Evolutionary conservation across 257 asterid species (phyloP).

Genomic region (Nicotiana attenuata): DNA sequence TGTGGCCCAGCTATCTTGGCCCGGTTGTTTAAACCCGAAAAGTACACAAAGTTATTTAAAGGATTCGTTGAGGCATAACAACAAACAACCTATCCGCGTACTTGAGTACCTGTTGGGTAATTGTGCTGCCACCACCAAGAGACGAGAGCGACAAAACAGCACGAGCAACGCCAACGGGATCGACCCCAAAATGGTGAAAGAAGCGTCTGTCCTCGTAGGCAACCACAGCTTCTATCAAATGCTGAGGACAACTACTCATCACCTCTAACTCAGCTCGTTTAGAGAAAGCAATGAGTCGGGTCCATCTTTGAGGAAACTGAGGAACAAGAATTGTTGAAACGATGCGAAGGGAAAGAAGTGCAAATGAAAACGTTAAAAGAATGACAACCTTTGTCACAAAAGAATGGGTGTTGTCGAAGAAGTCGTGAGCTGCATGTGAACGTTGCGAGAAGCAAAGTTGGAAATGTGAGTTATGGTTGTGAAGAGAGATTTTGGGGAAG

Average conservation of each 20-base stretch:
- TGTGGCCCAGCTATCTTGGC: background rate
- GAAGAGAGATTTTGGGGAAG: background rate
- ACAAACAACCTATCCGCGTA: constrained; percentile 14
- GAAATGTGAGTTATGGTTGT: background rate
- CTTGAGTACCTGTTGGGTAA: constrained; percentile 24
- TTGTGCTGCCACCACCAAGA: constrained; percentile 37
- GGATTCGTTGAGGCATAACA: constrained; percentile 23
- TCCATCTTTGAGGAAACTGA: constrained; percentile 30
- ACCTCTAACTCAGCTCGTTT: constrained; percentile 25
- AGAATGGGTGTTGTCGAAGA: constrained; percentile 4
- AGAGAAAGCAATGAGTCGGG: constrained; percentile 20
- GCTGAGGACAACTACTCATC: constrained; percentile 15
- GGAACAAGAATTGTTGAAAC: constrained; percentile 24
- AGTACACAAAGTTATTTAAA: background rate
- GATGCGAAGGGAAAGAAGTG: constrained; percentile 25
- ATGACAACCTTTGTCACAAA: constrained; percentile 14
- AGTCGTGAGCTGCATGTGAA: background rate
- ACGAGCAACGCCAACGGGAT: constrained; percentile 28
- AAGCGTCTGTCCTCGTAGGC: constrained; percentile 32
- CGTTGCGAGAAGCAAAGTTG: constrained; percentile 12
- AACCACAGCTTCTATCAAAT: constrained; percentile 29
- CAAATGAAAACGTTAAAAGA: constrained; percentile 23
- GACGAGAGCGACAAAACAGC: constrained; percentile 27
- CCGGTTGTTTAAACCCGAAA: background rate
- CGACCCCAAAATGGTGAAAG: constrained; percentile 28